phyloP scores from a whole-genome alignment of 2,329 filamentous ascomycete species.

The Trichoderma sp. region DNA sequence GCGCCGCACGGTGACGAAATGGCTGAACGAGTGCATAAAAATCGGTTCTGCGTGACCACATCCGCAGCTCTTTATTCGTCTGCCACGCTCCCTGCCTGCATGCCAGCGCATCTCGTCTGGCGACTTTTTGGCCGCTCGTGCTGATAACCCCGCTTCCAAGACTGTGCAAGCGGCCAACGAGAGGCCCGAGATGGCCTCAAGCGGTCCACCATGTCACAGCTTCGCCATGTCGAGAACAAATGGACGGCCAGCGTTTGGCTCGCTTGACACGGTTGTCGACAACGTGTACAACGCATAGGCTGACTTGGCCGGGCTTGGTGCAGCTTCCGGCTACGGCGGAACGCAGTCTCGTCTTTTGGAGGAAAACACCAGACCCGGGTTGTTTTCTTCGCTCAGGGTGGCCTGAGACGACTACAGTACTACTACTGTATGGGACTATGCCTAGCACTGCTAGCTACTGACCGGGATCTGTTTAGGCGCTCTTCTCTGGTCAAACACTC shows the following conservation, averaged over 20 bases:
- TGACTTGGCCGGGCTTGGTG: slow-evolving; percentile 12
- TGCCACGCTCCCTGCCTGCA: slow-evolving; percentile 18
- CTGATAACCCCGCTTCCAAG: slow-evolving; percentile 16
- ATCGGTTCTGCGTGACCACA: slow-evolving; percentile 17
- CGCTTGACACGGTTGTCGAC: slow-evolving; percentile 14
- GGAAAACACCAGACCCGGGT: slow-evolving; percentile 6
- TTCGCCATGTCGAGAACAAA: slow-evolving; percentile 2
- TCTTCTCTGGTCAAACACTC: not conserved
- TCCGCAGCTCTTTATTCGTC: slow-evolving; percentile 14
- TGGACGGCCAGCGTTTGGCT: slow-evolving; percentile 11
- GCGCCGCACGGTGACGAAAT: slow-evolving; percentile 13
- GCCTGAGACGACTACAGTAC: not conserved
- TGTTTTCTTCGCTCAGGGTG: slow-evolving; percentile 11
- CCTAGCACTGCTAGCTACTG: not conserved
- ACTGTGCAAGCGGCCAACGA: slow-evolving; percentile 11
- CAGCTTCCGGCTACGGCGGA: slow-evolving; percentile 7
- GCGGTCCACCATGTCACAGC: slow-evolving; percentile 17
- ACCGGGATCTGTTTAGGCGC: not conserved
- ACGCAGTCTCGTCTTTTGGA: not conserved
- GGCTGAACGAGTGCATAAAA: slow-evolving; percentile 12
- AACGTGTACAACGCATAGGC: slow-evolving; percentile 16
- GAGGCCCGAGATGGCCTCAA: slow-evolving; percentile 11
- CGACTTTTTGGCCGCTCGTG: slow-evolving; percentile 14
- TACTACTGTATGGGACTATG: not conserved
- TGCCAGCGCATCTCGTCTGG: slow-evolving; percentile 19